Evolutionary conservation across 2,329 filamentous ascomycete species (phyloP), one percentile per base, ranked within the genome.

Genomic region (Ophiostoma ulmi): DNA sequence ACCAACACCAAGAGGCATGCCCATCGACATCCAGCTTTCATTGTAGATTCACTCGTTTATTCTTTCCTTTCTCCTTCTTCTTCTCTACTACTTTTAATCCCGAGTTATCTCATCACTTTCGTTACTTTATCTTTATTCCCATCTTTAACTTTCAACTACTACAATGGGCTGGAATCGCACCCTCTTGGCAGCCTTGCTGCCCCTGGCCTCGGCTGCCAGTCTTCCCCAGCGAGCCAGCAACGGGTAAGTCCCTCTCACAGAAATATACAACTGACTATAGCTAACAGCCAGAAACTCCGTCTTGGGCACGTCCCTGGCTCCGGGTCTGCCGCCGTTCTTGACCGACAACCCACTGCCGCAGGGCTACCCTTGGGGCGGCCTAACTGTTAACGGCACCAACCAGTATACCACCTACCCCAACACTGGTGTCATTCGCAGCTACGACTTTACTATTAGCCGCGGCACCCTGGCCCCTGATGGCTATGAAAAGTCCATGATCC

Each of bases 381-480:
- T 79, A 63, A 81, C 80, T 22, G 77, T 80, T 41, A 76, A 76
- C 6, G 75, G 75, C 52, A 85, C 82, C 70, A 85, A 87, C 76
- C 86, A 85, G 66, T 85, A 85, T 72, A 71, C 78, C 2, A 77
- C 81, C 5, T 78, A 78, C 39, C 86, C 86, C 1, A 77, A 79
- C 44, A 88, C 87, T 0, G 84, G 86, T 14, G 82, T 87, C 1
- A 86, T 84, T 31, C 80, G 87, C 13, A 80, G 80, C 55, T 88
- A 87, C 73, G 82, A 87, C 73, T 86, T 87, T 72, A 83, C 81
- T 4, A 77, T 88, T 71, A 84, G 80, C 71, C 81, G 85, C 22
- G 83, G 80, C 1, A 76, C 78, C 55, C 82, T 86, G 69, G 82
- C 83, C 0, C 86, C 86, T 0, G 88, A 89, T 75, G 87, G 88